Evolutionary conservation across 495 filamentous ascomycete species (phyloP).

Genomic region (Neurospora africana): DNA sequence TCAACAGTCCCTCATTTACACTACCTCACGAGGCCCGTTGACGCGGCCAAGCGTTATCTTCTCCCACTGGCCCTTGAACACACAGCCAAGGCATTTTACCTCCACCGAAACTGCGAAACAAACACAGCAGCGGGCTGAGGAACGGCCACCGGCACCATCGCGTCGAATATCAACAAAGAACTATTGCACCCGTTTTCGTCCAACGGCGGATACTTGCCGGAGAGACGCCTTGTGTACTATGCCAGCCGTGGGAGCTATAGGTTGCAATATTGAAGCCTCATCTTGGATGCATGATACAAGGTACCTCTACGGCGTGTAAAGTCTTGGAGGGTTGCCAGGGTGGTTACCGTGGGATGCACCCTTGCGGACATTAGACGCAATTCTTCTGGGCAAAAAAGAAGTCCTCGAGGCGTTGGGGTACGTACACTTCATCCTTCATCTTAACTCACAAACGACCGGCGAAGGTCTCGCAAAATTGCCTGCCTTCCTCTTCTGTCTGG

Average conservation of each 20-base stretch:
- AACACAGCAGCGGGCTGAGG: neutral
- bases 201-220: neutral
- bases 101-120: neutral
- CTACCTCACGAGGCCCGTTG: neutral
- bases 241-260: neutral
- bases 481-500: neutral
- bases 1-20: neutral
- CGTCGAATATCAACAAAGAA: neutral
- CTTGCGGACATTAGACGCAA: neutral
- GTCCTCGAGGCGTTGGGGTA: neutral
- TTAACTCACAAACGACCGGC: neutral
- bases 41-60: neutral
- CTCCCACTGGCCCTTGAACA: neutral
- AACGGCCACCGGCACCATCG: neutral
- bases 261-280: neutral
- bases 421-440: neutral
- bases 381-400: neutral
- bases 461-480: neutral
- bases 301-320: neutral
- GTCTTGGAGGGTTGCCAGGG: neutral
- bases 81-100: neutral
- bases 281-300: neutral
- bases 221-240: conserved; percentile 5
- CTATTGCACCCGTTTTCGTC: neutral
- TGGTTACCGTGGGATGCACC: neutral